Percentiles rank a stretch among this genome's conserved stretches.
Conservation (phyloP, 495 filamentous ascomycete genomes). For the Talaromyces borbonicus region DNA sequence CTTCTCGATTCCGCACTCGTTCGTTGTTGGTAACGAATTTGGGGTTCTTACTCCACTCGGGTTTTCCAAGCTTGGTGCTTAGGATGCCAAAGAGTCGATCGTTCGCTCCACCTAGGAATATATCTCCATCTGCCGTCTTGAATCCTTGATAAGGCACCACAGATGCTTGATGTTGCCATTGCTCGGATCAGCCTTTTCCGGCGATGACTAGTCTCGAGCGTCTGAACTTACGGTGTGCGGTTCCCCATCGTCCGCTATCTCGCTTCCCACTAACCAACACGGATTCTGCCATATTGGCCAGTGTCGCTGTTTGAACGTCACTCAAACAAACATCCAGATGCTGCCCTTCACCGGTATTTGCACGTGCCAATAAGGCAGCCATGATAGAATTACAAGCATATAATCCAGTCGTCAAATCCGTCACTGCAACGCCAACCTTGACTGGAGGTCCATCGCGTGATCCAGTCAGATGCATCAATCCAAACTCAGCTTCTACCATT, state of each 20-base stretch:
- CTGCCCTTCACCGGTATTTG: slow-evolving; percentile 56
- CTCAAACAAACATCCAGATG: slow-evolving; percentile 76
- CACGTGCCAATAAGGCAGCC: slow-evolving; percentile 64
- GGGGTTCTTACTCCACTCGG: slow-evolving; percentile 54
- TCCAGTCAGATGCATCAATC: slow-evolving; percentile 88
- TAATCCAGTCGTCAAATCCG: slow-evolving; percentile 76
- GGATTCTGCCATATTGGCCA: slow-evolving; percentile 80
- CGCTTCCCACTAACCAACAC: slow-evolving; percentile 60
- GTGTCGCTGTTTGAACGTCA: slow-evolving; percentile 75
- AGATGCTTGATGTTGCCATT: slow-evolving; percentile 33
- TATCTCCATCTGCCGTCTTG: slow-evolving; percentile 68
- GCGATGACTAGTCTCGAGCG: not conserved
- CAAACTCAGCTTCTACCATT: slow-evolving; percentile 89
- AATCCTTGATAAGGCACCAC: slow-evolving; percentile 86
- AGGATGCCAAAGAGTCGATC: slow-evolving; percentile 70
- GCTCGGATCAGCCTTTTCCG: too few species aligned
- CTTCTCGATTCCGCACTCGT: slow-evolving; percentile 58
- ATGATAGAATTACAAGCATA: slow-evolving; percentile 81
- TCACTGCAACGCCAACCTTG: slow-evolving; percentile 84
- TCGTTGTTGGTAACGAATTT: slow-evolving; percentile 59
- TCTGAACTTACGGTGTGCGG: slow-evolving; percentile 50
- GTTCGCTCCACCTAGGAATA: slow-evolving; percentile 79
- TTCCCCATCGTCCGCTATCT: slow-evolving; percentile 76
- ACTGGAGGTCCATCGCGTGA: slow-evolving; percentile 70
- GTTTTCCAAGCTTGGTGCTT: slow-evolving; percentile 54